A percentile compares a stretch with the other conserved stretches of the same genome.
Evolutionary conservation across 1,284 basidiomycete genomes (phyloP).

Genomic region (Cronartium quercuum): DNA sequence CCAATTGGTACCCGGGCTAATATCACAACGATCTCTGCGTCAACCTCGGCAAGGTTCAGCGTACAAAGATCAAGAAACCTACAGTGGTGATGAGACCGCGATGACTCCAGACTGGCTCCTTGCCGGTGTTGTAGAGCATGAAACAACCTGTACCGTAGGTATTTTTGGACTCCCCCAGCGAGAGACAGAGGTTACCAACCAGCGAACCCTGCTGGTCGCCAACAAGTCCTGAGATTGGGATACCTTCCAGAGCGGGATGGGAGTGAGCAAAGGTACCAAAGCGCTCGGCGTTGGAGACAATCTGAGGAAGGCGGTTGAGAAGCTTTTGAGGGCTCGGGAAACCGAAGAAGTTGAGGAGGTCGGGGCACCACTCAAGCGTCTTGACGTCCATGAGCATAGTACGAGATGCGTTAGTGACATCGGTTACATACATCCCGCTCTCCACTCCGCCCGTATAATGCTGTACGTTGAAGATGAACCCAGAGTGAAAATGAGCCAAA

Average conservation of each 20-base stretch:
- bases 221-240: conserved; percentile 81
- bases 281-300: conserved; percentile 85
- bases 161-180: conserved; percentile 65
- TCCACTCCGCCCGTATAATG: conserved; percentile 68
- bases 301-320: conserved; percentile 63
- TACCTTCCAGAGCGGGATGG: conserved; percentile 62
- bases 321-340: conserved; percentile 10
- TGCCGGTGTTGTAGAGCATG: conserved; percentile 78
- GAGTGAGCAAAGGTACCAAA: conserved; percentile 64
- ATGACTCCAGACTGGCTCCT: conserved; percentile 71
- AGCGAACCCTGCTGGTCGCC: conserved; percentile 96
- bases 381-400: conserved; percentile 83
- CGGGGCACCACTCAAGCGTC: conserved; percentile 74
- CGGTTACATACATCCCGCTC: conserved; percentile 71
- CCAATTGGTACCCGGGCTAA: conserved; percentile 76
- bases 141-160: conserved; percentile 57
- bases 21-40: background rate
- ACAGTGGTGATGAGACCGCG: conserved; percentile 84
- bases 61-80: background rate
- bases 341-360: conserved; percentile 80
- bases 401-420: conserved; percentile 94
- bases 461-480: conserved; percentile 51
- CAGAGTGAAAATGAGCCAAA: background rate
- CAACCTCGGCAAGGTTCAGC: background rate
- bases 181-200: conserved; percentile 77